phyloP scores from a whole-genome alignment of 495 filamentous ascomycete genomes.

The Thozetella sp. region DNA sequence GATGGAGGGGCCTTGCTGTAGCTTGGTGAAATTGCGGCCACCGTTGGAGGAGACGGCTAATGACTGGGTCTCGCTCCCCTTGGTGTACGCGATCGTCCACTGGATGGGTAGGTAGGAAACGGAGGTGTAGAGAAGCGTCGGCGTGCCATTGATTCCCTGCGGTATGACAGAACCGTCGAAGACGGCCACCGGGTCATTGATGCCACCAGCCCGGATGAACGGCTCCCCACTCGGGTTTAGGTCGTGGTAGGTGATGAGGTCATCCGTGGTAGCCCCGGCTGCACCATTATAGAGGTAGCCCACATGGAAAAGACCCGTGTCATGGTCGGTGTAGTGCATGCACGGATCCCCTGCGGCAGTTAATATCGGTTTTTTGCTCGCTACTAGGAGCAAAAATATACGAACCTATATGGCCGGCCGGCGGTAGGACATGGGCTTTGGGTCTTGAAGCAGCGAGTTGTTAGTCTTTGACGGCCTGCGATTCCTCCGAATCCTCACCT shows the following conservation, averaged over 20 bases:
- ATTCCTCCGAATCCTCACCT: background rate
- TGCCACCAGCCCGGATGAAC: conserved; percentile 17
- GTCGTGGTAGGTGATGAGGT: conserved; percentile 20
- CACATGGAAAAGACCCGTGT: conserved; percentile 22
- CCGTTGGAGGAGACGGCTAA: conserved; percentile 29
- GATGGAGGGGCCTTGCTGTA: conserved; percentile 26
- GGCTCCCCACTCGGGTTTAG: conserved; percentile 15
- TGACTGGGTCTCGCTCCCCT: conserved; percentile 33
- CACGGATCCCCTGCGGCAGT: conserved; percentile 12
- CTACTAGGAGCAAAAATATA: background rate
- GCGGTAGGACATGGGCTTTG: conserved; percentile 20
- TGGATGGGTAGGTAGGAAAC: conserved; percentile 31
- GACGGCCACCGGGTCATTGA: conserved; percentile 19
- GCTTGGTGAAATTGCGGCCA: conserved; percentile 28
- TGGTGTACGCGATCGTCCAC: conserved; percentile 28
- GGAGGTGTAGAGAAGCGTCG: conserved; percentile 30
- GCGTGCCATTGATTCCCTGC: conserved; percentile 15
- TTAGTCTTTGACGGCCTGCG: background rate
- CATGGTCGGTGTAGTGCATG: conserved; percentile 23
- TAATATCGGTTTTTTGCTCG: background rate
- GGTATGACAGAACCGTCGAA: conserved; percentile 23
- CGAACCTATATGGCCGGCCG: conserved; percentile 17
- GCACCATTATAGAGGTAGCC: conserved; percentile 17
- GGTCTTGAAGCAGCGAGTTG: conserved; percentile 2
- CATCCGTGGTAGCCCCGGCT: conserved; percentile 18